Evolutionary conservation across 306 rosid genomes (phyloP), one percentile per base, ranked within the genome.

Genomic region (Quercus ilex): DNA sequence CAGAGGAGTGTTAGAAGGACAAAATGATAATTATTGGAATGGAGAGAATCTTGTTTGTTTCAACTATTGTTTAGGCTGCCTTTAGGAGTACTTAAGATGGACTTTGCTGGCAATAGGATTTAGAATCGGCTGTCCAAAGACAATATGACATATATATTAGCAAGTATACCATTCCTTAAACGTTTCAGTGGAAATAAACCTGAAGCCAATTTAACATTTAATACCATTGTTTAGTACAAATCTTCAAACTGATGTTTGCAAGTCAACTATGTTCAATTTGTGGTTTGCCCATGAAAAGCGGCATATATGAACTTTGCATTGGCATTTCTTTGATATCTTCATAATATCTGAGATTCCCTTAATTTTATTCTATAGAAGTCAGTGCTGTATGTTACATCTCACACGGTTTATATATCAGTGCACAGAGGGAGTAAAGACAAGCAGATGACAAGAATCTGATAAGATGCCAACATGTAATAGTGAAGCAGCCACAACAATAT

Each of bases 341-440:
- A 14, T 28, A 25, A 55, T 20, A 15, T 31, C 33, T 74, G 53
- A 38, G 35, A 35, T 83, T 73, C 28, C 31, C 33, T 21, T 35
- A 20, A 53, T 46, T 33, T 33, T 26, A 62, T 75, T 53, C 31
- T 21, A 2, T 31, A 21, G 58, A 70, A 25, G 28, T 78, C 38
- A 25, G 14, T 38, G 49, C 23, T 35, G 18, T 41, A 55, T 41
- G 28, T 64, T 52, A 7, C 56, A 77, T 55, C 14, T 88, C 21
- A 79, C 41, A n/a, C 78, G 49, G 65, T 86, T 79, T 80, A 38
- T 85, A 74, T 43, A 56, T 63, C 87, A 91, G 94, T 23, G 76
- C 38, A 75, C 4, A 30, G 85, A 85, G 43, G 87, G 76, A 62
- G 41, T 1, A 35, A 6, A 35, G 8, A 35, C 9, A 35, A 35